A percentile compares a stretch with the other conserved stretches of the same genome.
Conservation (phyloP, 768 basidiomycete genomes). For the Lactifluus echinatus region DNA sequence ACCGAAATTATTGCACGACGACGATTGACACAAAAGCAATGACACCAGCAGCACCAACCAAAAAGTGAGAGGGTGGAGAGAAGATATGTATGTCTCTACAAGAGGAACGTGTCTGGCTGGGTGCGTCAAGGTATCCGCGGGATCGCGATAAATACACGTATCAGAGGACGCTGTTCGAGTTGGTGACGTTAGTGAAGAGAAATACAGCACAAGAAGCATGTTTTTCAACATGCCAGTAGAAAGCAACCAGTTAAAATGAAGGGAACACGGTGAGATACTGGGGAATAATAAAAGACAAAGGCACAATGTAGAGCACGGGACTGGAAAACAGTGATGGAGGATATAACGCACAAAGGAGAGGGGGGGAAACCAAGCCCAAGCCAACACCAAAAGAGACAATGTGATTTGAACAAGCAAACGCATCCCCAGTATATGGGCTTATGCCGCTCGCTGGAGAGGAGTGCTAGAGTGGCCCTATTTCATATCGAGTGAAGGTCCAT, state of each 20-base stretch:
- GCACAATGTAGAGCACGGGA: neutral
- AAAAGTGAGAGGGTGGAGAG: conserved; percentile 1
- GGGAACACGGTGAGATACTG: conserved; percentile 2
- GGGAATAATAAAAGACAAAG: neutral
- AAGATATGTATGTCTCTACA: neutral
- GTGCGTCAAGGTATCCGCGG: conserved; percentile 17
- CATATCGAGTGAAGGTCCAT: neutral
- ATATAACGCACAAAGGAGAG: neutral
- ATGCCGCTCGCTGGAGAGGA: neutral
- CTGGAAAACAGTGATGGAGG: neutral
- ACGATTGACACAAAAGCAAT: neutral
- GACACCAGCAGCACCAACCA: neutral
- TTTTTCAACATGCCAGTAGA: neutral
- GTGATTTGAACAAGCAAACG: neutral
- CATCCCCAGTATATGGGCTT: neutral
- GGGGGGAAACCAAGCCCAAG: neutral
- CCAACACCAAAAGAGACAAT: conserved; percentile 2
- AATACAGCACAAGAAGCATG: conserved; percentile 5
- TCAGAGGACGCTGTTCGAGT: neutral
- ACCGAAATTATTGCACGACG: conserved; percentile 8
- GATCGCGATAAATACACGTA: conserved; percentile 16
- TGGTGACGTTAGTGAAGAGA: conserved; percentile 1
- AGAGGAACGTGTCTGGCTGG: neutral
- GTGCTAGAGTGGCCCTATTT: neutral
- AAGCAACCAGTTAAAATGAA: neutral